Evolutionary conservation across 2,329 filamentous ascomycete genomes (phyloP), one percentile per base, ranked within the genome.

Genomic region (Xylaria sp.): DNA sequence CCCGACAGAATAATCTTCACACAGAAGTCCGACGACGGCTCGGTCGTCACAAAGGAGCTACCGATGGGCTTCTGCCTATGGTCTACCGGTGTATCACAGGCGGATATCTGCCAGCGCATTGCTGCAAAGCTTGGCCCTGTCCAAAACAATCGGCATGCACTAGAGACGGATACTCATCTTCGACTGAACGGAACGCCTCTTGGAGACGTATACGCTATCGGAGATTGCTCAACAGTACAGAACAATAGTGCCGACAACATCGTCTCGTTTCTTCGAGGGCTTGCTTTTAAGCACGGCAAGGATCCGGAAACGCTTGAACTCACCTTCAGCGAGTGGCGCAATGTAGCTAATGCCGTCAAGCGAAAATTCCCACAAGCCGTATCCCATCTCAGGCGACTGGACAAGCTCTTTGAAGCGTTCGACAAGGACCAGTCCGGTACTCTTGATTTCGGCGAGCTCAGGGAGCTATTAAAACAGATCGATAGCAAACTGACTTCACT

Each of bases 1-100:
- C 80, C 87, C 0, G 93, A 98, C 79, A 92, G 89, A 76, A 97
- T 99, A 68, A 81, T 97, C 27, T 99, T 97, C 82, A 92, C 91
- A 0, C 94, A 99, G 79, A 91, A 93, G 76, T 85, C 85, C 57
- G 88, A 92, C 3, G 84, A 93, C 62, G 94, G 93, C 51, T 88
- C 89, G 34, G 80, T 90, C 0, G 75, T 97, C n/a, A 92, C 90
- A 27, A 99, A 99, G 79, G 96, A 99, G 76, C 88, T 99, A 0
- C 95, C 96, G 0, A 94, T 93, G 85, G 96, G 94, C 32, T 97
- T 99, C 83, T 98, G 96, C 75, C 85, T 99, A 14, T 99, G 96
- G 96, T 98, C 96, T 0, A 99, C 96, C 0, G 96, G 96, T 69
- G 95, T 99, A 50, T 85, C 94, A 0, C 96, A 97, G 78, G 92